Conservation (phyloP, 1,139 yeast species). For the Candida sp. region DNA sequence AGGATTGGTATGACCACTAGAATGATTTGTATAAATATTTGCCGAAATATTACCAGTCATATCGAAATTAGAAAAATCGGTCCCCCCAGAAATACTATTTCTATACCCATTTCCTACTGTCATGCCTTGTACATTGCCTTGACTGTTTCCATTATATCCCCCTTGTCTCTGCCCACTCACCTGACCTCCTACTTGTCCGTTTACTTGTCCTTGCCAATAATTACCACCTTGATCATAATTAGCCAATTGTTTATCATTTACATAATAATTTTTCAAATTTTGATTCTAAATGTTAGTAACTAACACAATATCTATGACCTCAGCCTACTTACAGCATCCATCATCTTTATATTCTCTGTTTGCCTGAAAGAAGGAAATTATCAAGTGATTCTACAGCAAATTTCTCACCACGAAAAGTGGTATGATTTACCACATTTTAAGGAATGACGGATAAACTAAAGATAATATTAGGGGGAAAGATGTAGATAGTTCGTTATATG, state of each 20-base stretch:
- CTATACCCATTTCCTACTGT: not conserved
- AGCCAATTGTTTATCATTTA: not conserved
- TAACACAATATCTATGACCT: not conserved
- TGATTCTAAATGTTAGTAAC: not conserved
- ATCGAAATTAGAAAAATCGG: not conserved
- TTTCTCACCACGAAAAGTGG: not conserved
- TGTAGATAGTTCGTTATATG: no score
- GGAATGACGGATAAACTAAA: conserved; percentile 3
- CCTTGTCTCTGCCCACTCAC: not conserved
- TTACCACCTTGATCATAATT: not conserved
- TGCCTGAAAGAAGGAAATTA: not conserved
- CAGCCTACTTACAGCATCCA: not conserved
- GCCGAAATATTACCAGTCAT: not conserved
- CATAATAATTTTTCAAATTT: not conserved
- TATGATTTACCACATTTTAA: conserved; percentile 6
- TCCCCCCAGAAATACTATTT: not conserved
- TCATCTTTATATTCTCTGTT: not conserved
- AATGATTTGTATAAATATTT: not conserved
- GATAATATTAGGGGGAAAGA: no score
- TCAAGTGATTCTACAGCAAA: not conserved
- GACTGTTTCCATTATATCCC: no score
- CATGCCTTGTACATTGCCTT: not conserved
- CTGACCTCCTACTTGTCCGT: not conserved
- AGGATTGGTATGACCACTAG: not conserved
- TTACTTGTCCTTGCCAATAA: not conserved